Evolutionary conservation across 2,329 filamentous ascomycete species (phyloP).

Genomic region (Rugonectria rugulosa): DNA sequence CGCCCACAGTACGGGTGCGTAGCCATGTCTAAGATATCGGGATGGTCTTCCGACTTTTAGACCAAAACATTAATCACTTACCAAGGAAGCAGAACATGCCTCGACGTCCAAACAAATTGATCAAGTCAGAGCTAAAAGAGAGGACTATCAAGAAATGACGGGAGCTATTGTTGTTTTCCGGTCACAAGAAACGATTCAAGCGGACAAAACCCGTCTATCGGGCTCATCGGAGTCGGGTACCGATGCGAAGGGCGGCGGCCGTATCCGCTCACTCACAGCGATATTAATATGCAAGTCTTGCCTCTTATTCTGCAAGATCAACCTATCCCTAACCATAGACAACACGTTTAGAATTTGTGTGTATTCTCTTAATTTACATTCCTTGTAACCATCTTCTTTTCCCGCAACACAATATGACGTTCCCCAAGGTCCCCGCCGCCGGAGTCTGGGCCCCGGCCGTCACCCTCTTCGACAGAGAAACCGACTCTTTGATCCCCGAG

Average conservation of each 20-base stretch:
- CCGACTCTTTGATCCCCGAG: slow-evolving; percentile 56
- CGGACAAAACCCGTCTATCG: no score
- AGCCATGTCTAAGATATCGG: background rate
- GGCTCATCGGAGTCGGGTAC: slow-evolving; percentile 2
- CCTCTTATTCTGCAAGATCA: background rate
- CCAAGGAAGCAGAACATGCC: no score
- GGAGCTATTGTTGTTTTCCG: no score
- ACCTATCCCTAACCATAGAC: background rate
- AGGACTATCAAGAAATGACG: no score
- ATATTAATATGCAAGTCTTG: slow-evolving; percentile 4
- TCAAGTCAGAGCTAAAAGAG: no score
- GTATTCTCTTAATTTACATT: background rate
- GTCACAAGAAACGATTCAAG: no score
- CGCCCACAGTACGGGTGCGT: no score
- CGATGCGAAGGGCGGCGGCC: slow-evolving; percentile 11
- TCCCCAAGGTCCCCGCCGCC: slow-evolving; percentile 32
- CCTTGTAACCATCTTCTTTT: background rate
- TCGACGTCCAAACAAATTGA: no score
- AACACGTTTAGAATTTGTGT: no score
- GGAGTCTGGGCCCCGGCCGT: slow-evolving; percentile 61
- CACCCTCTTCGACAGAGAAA: slow-evolving; percentile 60
- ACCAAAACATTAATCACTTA: no score
- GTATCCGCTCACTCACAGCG: slow-evolving; percentile 6
- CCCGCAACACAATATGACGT: slow-evolving; percentile 20
- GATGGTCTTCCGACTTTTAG: background rate